Conservation (phyloP, 2,329 filamentous ascomycete genomes). For the Ilyonectria mors-panacis region DNA sequence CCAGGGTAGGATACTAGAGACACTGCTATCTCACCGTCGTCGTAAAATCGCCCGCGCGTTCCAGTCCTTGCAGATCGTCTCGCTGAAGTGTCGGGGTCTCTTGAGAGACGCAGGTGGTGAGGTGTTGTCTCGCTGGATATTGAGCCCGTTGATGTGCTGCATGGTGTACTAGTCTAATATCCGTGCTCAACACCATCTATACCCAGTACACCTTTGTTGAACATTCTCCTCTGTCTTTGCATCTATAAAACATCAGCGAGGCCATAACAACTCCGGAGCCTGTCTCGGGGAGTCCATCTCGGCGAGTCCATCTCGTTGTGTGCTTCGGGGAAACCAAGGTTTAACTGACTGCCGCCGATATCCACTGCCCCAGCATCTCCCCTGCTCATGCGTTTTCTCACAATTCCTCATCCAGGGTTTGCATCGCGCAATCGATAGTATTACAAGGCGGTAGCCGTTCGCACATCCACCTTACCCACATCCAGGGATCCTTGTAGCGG, state of each 20-base stretch:
- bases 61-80: not conserved
- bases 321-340: not conserved
- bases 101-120: no score
- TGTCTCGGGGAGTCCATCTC: not conserved
- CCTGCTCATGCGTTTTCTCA: not conserved
- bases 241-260: not conserved
- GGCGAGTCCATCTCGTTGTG: not conserved
- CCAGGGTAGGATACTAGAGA: not conserved
- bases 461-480: conserved; percentile 3
- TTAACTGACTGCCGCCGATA: not conserved
- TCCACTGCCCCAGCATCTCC: not conserved
- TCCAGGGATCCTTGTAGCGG: conserved; percentile 3
- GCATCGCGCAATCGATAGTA: conserved; percentile 26
- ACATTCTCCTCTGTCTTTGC: not conserved
- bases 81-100: not conserved
- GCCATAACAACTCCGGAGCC: not conserved
- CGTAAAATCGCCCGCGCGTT: not conserved
- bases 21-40: not conserved
- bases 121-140: not conserved
- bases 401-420: conserved; percentile 28
- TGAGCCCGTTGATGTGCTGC: not conserved
- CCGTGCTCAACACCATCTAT: not conserved
- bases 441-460: conserved; percentile 4
- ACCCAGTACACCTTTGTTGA: not conserved
- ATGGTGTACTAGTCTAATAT: not conserved